Evolutionary conservation across 1,284 basidiomycete genomes (phyloP).

Genomic region (Irpex rosettiformis): DNA sequence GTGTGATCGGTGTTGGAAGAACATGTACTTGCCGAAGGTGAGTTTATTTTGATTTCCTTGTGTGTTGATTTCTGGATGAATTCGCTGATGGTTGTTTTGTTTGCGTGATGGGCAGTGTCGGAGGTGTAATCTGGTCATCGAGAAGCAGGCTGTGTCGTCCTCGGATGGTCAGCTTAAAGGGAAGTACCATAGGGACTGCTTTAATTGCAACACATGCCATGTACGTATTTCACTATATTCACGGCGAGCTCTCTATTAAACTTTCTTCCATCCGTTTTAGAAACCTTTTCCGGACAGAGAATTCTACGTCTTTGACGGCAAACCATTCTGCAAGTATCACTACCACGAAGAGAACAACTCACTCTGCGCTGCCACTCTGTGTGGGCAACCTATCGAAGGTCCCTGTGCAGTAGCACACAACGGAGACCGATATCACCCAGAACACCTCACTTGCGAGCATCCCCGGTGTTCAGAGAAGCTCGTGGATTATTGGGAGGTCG

Average conservation of each 20-base stretch:
- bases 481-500: constrained; percentile 84
- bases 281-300: constrained; percentile 85
- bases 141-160: constrained; percentile 87
- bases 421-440: constrained; percentile 80
- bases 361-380: constrained; percentile 73
- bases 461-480: constrained; percentile 54
- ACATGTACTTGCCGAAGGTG: constrained; percentile 89
- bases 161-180: constrained; percentile 90
- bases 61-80: too few species aligned
- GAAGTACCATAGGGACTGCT: constrained; percentile 88
- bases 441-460: constrained; percentile 74
- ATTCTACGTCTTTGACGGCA: constrained; percentile 86
- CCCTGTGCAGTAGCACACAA: constrained; percentile 81
- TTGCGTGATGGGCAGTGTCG: constrained; percentile 57
- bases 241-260: too few species aligned
- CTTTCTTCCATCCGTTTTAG: constrained; percentile 31
- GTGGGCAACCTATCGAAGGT: constrained; percentile 86
- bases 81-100: background rate
- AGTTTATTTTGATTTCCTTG: constrained; percentile 13
- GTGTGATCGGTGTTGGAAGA: constrained; percentile 90
- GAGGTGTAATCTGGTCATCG: constrained; percentile 78
- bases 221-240: constrained; percentile 43
- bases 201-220: constrained; percentile 80
- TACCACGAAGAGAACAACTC: constrained; percentile 89
- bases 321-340: constrained; percentile 85